These are phyloP conservation scores for Fusarium sp. DNA, from an alignment of 2,329 filamentous ascomycete genomes.

Conservation along the genomic window DNA sequence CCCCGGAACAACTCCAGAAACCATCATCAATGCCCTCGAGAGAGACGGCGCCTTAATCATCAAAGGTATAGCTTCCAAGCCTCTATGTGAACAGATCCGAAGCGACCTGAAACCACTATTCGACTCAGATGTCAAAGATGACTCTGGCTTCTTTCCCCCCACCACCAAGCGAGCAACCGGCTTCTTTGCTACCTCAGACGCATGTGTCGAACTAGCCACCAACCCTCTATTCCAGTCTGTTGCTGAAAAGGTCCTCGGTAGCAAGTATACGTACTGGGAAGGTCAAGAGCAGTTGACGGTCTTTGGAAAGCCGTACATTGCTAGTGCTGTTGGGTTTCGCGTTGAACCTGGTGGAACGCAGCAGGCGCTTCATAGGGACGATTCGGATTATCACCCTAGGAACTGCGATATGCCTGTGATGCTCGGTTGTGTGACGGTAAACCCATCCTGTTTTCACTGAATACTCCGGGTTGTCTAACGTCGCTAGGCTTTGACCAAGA, in stretches of 20 bases:
- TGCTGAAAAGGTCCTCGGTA: accelerated
- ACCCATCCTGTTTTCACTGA: accelerated
- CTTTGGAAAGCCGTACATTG: neutral
- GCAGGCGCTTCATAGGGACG: neutral
- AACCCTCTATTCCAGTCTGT: neutral
- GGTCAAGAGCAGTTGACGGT: neutral
- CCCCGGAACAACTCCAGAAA: neutral
- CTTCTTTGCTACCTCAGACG: neutral
- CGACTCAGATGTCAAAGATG: neutral
- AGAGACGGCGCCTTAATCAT: accelerated
- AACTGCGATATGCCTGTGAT: neutral
- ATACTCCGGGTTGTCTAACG: accelerated
- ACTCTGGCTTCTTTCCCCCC: accelerated
- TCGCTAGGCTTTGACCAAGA: neutral
- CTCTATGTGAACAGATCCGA: accelerated
- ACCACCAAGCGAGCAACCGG: neutral
- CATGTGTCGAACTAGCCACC: neutral
- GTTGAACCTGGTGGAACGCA: neutral
- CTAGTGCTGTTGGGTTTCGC: neutral
- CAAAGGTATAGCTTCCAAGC: neutral
- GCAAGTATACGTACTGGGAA: neutral
- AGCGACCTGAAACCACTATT: accelerated
- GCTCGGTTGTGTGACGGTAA: neutral
- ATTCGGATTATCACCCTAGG: neutral
- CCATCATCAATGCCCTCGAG: neutral